These are phyloP conservation scores for Ichthyophonus hoferi DNA, from an alignment of 208 protist genomes.

Conservation along the genomic window DNA sequence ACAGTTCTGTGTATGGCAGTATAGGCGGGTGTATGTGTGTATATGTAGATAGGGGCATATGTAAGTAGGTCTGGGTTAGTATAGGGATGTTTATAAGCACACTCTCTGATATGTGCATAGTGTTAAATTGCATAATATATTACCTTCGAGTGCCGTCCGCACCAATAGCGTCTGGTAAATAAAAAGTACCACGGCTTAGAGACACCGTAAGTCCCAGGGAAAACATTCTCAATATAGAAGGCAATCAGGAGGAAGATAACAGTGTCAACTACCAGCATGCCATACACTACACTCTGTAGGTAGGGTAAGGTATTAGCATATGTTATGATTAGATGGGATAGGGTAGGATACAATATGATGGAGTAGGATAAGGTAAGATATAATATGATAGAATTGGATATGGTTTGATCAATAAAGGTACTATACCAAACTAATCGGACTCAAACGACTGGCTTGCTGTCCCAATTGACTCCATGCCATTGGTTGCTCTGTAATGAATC, in stretches of 20 bases:
- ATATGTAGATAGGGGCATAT: not conserved
- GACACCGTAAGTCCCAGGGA: slow-evolving; percentile 43
- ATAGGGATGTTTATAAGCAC: not conserved
- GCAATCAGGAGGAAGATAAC: slow-evolving; percentile 34
- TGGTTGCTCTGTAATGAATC: too few relatives aligned
- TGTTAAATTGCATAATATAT: not conserved
- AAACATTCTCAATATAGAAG: slow-evolving; percentile 45
- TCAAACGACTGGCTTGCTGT: too few relatives aligned
- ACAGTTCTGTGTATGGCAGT: not conserved
- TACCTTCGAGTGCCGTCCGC: not conserved
- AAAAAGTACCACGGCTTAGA: slow-evolving; percentile 42
- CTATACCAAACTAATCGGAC: too few relatives aligned
- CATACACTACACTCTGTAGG: not conserved
- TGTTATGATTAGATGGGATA: too few relatives aligned
- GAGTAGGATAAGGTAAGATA: too few relatives aligned
- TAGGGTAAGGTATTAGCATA: too few relatives aligned
- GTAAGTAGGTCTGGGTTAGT: not conserved
- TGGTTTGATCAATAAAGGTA: too few relatives aligned
- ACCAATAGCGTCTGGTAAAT: slow-evolving; percentile 19
- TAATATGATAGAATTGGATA: too few relatives aligned
- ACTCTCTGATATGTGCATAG: not conserved
- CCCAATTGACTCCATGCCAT: too few relatives aligned
- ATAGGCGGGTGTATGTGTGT: not conserved
- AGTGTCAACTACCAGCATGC: slow-evolving; percentile 43
- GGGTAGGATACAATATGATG: too few relatives aligned